Evolutionary conservation across 169 alveolate species (phyloP), one percentile per base, ranked within the genome.

Genomic region (Eimeria sp.): DNA sequence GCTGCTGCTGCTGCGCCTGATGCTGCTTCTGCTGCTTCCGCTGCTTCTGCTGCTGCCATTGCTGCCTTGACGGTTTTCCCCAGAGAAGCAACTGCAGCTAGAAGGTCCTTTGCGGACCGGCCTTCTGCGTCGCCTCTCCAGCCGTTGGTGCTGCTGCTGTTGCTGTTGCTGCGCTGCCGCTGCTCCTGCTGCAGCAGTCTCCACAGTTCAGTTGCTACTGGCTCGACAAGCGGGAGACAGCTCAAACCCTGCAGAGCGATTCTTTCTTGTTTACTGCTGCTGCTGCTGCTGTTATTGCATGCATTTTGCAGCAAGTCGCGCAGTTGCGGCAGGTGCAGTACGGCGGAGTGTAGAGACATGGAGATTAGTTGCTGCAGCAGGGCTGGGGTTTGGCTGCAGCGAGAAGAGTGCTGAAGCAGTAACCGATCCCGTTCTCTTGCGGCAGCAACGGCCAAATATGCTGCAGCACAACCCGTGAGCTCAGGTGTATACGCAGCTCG

Each of bases 401-500:
- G 1, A 47, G 51, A 9, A n/a, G 22, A 16, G 63, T 63, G 87
- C 87, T 40, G 90, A 70, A 47, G 67, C 90, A 47, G 72, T 54
- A 47, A 49, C 20, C 90, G 90, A n/a, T 54, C 45, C 6, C 57
- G 27, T 13, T 82, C 90, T 40, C 72, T 51, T 13, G 90, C 90
- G 16, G 90, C 90, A 25, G 73, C 90, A 82, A 25, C 51, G 40
- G 90, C 90, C 40, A 82, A 51, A 49, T 82, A 82, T 22, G 90
- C 67, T 47, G 90, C 90, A 25, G 90, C 90, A 51, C 90, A 82
- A 25, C 90, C 90, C 16, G 70, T 51, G 90, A 82, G 90, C 49
- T 82, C 90, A 25, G 90, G 90, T 25, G 90, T 82, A 49, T 82
- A 82, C 54, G 90, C 90, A 82, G 90, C 90, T 49, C 90, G 90